These are phyloP conservation scores for barley (Hordeum vulgare) DNA, from an alignment of 176 grass and related monocot genomes.

Conservation along the genomic window DNA sequence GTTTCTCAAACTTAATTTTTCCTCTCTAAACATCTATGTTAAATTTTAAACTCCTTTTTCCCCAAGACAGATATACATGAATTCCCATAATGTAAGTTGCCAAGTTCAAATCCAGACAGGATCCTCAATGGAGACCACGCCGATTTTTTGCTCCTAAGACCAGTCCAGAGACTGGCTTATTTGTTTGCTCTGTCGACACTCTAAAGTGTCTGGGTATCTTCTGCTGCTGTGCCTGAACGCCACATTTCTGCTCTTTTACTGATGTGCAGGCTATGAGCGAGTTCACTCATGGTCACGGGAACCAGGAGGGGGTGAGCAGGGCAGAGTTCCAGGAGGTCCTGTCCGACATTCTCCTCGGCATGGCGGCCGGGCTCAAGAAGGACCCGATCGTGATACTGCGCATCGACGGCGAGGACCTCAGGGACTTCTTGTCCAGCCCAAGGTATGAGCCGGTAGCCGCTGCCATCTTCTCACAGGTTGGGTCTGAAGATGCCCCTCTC, in stretches of 20 bases:
- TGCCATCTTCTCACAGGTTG: conserved; percentile 47
- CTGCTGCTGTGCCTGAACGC: not conserved
- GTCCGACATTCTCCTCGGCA: conserved; percentile 62
- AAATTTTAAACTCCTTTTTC: not conserved
- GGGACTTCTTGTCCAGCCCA: conserved; percentile 49
- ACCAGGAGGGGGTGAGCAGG: conserved; percentile 67
- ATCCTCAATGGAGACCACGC: not conserved
- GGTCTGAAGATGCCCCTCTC: conserved; percentile 23
- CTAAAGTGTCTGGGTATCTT: not conserved
- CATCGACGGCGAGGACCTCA: conserved; percentile 87
- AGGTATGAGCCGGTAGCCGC: conserved; percentile 49
- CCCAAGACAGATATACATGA: not conserved
- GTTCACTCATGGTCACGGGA: conserved; percentile 63
- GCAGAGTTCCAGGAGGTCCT: conserved; percentile 69
- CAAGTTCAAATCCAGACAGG: not conserved
- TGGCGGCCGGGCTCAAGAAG: conserved; percentile 89
- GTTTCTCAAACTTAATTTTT: not conserved
- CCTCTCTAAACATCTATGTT: not conserved
- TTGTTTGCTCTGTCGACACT: not conserved
- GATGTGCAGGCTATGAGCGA: conserved; percentile 65
- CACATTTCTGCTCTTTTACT: not conserved
- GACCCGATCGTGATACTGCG: conserved; percentile 84
- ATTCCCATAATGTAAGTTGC: not conserved
- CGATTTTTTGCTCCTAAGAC: not conserved
- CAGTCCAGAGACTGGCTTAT: not conserved